phyloP scores from a whole-genome alignment of 208 protist species.

The Leishmania guyanensis region DNA sequence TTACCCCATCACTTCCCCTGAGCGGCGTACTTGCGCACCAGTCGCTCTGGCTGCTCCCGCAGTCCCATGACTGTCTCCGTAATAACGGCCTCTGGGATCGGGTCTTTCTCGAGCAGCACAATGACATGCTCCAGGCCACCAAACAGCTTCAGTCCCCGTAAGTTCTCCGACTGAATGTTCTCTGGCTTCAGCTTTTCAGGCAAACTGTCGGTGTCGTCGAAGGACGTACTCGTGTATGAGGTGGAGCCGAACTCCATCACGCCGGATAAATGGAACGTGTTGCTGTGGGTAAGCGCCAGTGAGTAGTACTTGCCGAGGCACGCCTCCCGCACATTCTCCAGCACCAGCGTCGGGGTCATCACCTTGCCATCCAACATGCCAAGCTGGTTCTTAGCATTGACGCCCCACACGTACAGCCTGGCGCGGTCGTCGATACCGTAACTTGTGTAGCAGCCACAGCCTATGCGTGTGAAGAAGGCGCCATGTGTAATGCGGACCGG shows the following conservation, averaged over 20 bases:
- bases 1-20: neutral
- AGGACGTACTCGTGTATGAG: constrained; percentile 43
- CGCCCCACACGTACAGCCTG: constrained; percentile 76
- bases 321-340: constrained; percentile 74
- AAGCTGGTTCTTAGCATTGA: constrained; percentile 67
- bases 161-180: constrained; percentile 32
- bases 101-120: constrained; percentile 54
- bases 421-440: constrained; percentile 70
- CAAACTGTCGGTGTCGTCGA: constrained; percentile 58
- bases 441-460: constrained; percentile 68
- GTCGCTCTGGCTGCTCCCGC: constrained; percentile 48
- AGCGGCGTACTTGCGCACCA: constrained; percentile 26
- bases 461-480: constrained; percentile 66
- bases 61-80: constrained; percentile 30
- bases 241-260: constrained; percentile 53
- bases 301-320: constrained; percentile 68
- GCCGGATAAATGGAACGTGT: constrained; percentile 62
- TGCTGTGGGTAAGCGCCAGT: constrained; percentile 53
- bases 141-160: constrained; percentile 57
- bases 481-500: constrained; percentile 48
- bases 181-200: constrained; percentile 43
- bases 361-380: constrained; percentile 30
- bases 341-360: constrained; percentile 42
- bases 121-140: constrained; percentile 66
- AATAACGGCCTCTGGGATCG: constrained; percentile 31